A percentile compares a stretch with the other conserved stretches of the same genome.
Evolutionary conservation across 176 grass and related monocot species (phyloP).

Genomic region (Bothriochloa decipiens): DNA sequence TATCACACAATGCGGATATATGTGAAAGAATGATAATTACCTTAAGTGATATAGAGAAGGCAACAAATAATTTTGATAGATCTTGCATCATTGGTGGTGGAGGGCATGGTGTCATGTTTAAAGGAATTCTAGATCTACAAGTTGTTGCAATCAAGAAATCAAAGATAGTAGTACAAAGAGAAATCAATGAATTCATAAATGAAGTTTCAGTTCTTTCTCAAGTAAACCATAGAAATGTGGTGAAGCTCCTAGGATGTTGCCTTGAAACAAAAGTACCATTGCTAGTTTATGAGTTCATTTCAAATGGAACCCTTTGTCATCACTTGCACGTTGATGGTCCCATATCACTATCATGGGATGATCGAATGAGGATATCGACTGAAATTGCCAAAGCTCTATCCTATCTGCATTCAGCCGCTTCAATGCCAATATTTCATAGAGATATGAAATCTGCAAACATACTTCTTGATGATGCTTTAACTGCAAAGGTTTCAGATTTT

Average conservation of each 20-base stretch:
- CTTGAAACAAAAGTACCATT: slow-evolving; percentile 58
- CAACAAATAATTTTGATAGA: slow-evolving; percentile 55
- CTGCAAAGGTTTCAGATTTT: slow-evolving; percentile 62
- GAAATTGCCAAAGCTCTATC: slow-evolving; percentile 50
- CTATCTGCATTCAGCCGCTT: slow-evolving; percentile 34
- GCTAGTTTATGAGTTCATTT: slow-evolving; percentile 65
- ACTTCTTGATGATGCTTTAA: slow-evolving; percentile 55
- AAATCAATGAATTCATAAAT: slow-evolving; percentile 51
- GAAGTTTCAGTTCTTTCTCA: slow-evolving; percentile 57
- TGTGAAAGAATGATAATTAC: slow-evolving; percentile 55
- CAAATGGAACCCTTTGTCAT: slow-evolving; percentile 51
- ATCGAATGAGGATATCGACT: slow-evolving; percentile 46
- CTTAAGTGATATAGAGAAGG: slow-evolving; percentile 49
- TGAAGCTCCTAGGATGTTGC: slow-evolving; percentile 63
- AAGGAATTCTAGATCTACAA: slow-evolving; percentile 49
- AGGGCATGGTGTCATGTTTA: slow-evolving; percentile 53
- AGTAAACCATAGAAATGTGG: slow-evolving; percentile 61
- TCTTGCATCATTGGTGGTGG: slow-evolving; percentile 40
- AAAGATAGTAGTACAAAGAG: slow-evolving; percentile 49
- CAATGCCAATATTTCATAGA: slow-evolving; percentile 47
- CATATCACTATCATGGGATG: slow-evolving; percentile 39
- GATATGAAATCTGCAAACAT: slow-evolving; percentile 62
- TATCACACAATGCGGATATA: slow-evolving; percentile 42
- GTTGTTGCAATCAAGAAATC: slow-evolving; percentile 67
- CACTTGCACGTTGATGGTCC: slow-evolving; percentile 36